Conservation (phyloP, 1,284 basidiomycete species). For the Ganoderma multipileum region DNA sequence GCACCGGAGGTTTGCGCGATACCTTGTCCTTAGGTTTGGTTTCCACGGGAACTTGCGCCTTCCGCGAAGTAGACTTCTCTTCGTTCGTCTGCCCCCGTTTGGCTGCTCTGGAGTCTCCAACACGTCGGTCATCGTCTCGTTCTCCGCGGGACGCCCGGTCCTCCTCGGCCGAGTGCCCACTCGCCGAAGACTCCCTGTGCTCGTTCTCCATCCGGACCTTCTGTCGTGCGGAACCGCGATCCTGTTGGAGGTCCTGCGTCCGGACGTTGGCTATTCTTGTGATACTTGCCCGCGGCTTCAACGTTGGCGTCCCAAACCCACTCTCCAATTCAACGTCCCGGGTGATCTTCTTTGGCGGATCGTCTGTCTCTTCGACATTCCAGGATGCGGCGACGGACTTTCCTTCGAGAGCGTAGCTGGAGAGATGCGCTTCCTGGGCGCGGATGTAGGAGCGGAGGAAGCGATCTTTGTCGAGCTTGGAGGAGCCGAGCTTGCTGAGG, state of each 20-base stretch:
- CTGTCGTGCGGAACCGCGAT: too few relatives aligned
- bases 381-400: constrained; percentile 41
- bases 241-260: background rate
- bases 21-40: constrained; percentile 6
- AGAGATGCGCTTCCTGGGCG: constrained; percentile 53
- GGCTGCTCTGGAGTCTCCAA: background rate
- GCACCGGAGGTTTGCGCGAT: background rate
- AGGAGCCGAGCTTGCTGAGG: constrained; percentile 21
- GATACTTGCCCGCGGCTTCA: constrained; percentile 51
- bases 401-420: constrained; percentile 54
- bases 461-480: constrained; percentile 48
- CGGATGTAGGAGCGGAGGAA: constrained; percentile 56
- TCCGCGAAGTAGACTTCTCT: background rate
- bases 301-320: constrained; percentile 64
- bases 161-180: background rate
- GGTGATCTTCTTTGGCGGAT: constrained; percentile 3
- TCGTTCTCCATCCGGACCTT: background rate
- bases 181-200: background rate
- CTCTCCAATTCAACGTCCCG: constrained; percentile 34
- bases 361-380: constrained; percentile 21
- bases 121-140: background rate
- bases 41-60: background rate
- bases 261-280: background rate
- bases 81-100: background rate
- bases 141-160: too few relatives aligned